Base-by-base conservation (phyloP, 352 stramenopile species). In the Nothophytophthora sp. region DNA sequence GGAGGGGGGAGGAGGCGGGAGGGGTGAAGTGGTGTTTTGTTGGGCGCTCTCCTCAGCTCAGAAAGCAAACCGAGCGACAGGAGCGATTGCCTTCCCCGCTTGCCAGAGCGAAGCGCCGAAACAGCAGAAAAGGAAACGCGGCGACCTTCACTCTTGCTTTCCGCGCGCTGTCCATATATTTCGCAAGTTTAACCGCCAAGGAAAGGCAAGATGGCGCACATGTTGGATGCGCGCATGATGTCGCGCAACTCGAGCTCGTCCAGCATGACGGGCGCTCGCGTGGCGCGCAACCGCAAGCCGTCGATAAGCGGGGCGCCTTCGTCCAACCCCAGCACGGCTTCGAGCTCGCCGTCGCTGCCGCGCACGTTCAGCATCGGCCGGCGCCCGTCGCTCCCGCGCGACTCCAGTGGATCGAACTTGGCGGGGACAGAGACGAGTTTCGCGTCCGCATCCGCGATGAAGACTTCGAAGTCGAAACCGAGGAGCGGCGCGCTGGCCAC, bases 201-300 rank as follows among this genome's bases (percentile, higher is more conserved):
- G n/a, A 44, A n/a, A 44, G 27, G 10, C 45, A 51, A 30, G 28
- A 86, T 86, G 75, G 75, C 75, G 57, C 75, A 86, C 61, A 81
- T 86, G 53, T 63, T 86, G 55, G 73, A 85, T 50, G 71, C 73
- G 44, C 73, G 71, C 38, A 69, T 84, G 60, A 72, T 82, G 55
- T 78, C 65, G 64, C 71, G 70, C 45, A 81, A 64, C 43, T 59
- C 60, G 44, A 70, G 52, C 42, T 43, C 44, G 18, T 57, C 70
- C 32, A 73, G 48, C 25, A 53, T 71, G 47, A 62, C 60, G 32
- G 60, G 55, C 36, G 24, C 33, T 8, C 40, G 40, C 52, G 52
- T 55, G 13, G 49, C 59, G 11, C 56, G 58, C 27, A 66, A 71
- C n/a, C 74, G 74, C 66, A 86, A 86, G 56, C 34, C 58, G n/a